Percentiles rank a stretch among this genome's conserved stretches.
Evolutionary conservation across 345 rosid species (phyloP).

Genomic region (Gossypium anomalum): DNA sequence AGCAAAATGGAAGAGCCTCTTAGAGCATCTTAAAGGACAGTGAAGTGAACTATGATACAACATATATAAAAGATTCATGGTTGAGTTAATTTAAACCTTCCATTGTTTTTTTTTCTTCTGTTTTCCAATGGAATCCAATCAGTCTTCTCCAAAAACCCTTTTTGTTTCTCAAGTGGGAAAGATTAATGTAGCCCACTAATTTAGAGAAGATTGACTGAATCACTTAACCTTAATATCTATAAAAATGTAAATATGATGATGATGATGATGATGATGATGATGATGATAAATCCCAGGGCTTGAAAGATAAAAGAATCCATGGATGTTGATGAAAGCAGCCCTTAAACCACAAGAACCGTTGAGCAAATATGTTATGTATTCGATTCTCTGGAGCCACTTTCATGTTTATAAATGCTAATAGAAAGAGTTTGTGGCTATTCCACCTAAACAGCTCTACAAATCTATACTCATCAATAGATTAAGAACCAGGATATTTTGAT

Average conservation of each 20-base stretch:
- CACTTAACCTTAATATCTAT: background rate
- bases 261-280: background rate
- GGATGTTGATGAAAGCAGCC: no score
- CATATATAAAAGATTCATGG: background rate
- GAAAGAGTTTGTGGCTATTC: constrained; percentile 13
- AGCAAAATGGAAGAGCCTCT: constrained; percentile 12
- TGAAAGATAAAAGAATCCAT: no score
- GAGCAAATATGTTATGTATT: background rate
- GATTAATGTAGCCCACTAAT: background rate
- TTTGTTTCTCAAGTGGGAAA: constrained; percentile 8
- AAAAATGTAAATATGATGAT: background rate
- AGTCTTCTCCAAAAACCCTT: background rate
- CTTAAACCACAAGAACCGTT: no score
- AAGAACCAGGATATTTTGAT: background rate
- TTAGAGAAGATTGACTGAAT: background rate
- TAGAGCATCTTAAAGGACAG: background rate
- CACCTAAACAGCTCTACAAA: constrained; percentile 10
- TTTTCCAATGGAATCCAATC: constrained; percentile 3
- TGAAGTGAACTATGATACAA: background rate
- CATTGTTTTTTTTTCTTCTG: background rate
- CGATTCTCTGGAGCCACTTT: background rate
- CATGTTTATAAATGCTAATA: background rate
- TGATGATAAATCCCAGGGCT: background rate
- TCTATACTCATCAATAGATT: constrained; percentile 13
- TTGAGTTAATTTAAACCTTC: constrained; percentile 13